phyloP scores from a whole-genome alignment of 2,329 filamentous ascomycete genomes.

The Remersonia thermophila region DNA sequence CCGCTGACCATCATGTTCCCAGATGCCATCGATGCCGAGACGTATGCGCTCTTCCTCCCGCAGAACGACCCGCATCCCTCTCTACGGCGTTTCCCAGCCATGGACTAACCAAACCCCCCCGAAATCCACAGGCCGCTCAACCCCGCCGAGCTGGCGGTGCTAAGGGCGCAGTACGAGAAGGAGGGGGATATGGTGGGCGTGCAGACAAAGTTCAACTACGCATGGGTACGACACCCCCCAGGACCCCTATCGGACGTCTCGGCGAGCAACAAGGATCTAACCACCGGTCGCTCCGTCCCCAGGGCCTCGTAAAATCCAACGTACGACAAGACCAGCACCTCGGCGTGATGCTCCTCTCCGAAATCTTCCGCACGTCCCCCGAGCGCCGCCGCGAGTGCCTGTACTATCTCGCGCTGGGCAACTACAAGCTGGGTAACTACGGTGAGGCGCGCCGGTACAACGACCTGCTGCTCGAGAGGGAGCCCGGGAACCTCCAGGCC shows the following conservation, averaged over 20 bases:
- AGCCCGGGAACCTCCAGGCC: constrained; percentile 84
- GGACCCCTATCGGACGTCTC: too few relatives aligned
- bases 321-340: constrained; percentile 79
- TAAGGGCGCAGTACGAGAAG: constrained; percentile 90
- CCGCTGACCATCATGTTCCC: constrained; percentile 16
- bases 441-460: constrained; percentile 91
- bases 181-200: constrained; percentile 94
- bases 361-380: constrained; percentile 88
- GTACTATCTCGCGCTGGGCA: constrained; percentile 92
- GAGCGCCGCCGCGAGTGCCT: constrained; percentile 94
- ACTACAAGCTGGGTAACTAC: constrained; percentile 98
- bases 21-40: constrained; percentile 98
- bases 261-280: too few relatives aligned
- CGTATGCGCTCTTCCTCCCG: constrained; percentile 52
- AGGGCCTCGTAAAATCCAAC: constrained; percentile 93
- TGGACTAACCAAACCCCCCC: background rate
- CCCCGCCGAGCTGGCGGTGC: constrained; percentile 79
- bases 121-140: constrained; percentile 58
- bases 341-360: constrained; percentile 82
- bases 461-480: constrained; percentile 78
- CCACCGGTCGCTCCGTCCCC: too few relatives aligned
- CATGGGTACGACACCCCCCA: constrained; percentile 75
- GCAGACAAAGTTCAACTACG: constrained; percentile 99
- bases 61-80: too few relatives aligned
- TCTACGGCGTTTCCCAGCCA: too few relatives aligned